These are phyloP conservation scores for Pseudogymnoascus sp. DNA, from an alignment of 2,329 filamentous ascomycete species.

Conservation along the genomic window DNA sequence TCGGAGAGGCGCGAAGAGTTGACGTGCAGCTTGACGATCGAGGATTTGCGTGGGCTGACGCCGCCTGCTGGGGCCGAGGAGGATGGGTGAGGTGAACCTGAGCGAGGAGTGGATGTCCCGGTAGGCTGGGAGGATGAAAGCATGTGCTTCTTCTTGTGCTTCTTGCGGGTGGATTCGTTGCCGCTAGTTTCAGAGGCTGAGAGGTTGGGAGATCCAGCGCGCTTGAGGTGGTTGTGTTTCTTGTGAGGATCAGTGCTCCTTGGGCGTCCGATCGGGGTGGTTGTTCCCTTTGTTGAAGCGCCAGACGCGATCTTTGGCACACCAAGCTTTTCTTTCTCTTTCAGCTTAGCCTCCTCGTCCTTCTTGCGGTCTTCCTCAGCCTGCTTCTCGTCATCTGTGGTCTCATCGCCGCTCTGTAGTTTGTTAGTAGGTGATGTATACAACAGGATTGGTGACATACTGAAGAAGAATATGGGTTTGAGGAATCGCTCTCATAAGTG, in stretches of 20 bases:
- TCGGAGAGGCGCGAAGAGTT: conserved; percentile 24
- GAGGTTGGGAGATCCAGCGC: conserved; percentile 74
- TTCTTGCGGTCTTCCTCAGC: conserved; percentile 56
- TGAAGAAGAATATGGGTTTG: conserved; percentile 47
- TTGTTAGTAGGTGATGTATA: conserved; percentile 15
- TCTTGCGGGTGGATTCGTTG: conserved; percentile 78
- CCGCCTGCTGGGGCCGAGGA: conserved; percentile 15
- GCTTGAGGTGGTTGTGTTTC: conserved; percentile 60
- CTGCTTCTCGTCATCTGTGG: conserved; percentile 45
- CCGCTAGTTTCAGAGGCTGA: conserved; percentile 72
- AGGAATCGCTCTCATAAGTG: conserved; percentile 68
- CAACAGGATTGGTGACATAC: conserved; percentile 28
- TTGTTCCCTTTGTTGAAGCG: conserved; percentile 60
- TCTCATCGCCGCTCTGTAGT: conserved; percentile 41
- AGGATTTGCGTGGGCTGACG: conserved; percentile 23
- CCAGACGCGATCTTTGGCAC: conserved; percentile 35
- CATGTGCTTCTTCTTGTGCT: conserved; percentile 60
- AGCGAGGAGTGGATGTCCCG: conserved; percentile 44
- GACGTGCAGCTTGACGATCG: conserved; percentile 23
- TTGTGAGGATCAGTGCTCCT: conserved; percentile 44
- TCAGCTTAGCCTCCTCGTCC: conserved; percentile 48
- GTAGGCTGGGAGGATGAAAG: conserved; percentile 40
- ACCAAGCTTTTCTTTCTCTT: conserved; percentile 42
- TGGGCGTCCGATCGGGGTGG: conserved; percentile 51
- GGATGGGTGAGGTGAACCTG: conserved; percentile 18